phyloP scores from a whole-genome alignment of 75 land plant genomes.

The Pinus tabuliformis region DNA sequence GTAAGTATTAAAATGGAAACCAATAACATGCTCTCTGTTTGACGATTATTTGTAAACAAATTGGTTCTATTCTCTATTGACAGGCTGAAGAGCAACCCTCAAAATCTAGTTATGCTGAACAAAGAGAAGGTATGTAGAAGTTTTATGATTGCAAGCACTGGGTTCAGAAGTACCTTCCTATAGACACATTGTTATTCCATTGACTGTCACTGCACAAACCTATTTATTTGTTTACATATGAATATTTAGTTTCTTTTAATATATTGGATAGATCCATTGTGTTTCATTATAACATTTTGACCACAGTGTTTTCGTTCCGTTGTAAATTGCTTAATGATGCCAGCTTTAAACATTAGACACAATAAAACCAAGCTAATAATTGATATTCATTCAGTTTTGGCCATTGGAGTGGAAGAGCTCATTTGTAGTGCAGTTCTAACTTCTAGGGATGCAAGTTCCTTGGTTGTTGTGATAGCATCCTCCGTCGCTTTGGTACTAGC shows the following conservation, averaged over 20 bases:
- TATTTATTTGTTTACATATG: neutral
- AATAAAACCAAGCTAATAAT: neutral
- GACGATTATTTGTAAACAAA: neutral
- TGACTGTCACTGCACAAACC: neutral
- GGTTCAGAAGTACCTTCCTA: neutral
- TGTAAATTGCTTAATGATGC: neutral
- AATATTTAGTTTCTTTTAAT: neutral
- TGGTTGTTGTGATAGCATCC: no score
- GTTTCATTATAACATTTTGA: neutral
- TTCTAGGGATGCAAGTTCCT: neutral
- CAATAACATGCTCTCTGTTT: neutral
- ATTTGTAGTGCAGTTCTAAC: neutral
- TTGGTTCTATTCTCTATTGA: neutral
- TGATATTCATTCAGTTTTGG: neutral
- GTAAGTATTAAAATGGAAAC: neutral
- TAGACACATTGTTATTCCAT: neutral
- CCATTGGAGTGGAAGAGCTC: neutral
- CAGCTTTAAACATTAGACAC: no score
- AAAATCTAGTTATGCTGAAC: neutral
- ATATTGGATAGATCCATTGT: neutral
- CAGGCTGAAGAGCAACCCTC: slow-evolving; percentile 8
- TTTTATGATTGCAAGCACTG: neutral
- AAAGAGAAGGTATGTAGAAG: neutral
- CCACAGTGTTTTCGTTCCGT: no score
- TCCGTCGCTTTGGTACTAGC: no score